Evolutionary conservation across 148 eudicot genomes (phyloP).

Genomic region (Rhododendron griersonianum): DNA sequence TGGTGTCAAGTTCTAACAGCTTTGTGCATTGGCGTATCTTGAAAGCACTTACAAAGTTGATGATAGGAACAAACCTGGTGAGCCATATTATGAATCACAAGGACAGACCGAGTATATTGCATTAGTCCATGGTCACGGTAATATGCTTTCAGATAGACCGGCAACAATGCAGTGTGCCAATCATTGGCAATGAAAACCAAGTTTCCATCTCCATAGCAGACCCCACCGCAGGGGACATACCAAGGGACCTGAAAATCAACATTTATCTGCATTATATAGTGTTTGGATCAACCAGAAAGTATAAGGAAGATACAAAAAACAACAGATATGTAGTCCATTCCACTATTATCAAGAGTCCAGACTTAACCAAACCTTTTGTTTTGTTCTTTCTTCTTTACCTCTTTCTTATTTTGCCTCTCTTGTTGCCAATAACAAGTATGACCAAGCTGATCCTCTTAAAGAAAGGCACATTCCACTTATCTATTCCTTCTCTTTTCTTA

Average conservation of each 20-base stretch:
- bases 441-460: background rate
- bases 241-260: conserved; percentile 77
- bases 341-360: background rate
- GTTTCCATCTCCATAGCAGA: conserved; percentile 97
- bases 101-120: conserved; percentile 75
- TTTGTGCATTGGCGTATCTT: background rate
- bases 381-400: background rate
- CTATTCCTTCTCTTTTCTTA: background rate
- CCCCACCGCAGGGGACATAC: conserved; percentile 97
- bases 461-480: conserved; percentile 1
- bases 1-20: background rate
- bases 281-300: background rate
- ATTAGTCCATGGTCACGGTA: conserved; percentile 88
- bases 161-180: conserved; percentile 96
- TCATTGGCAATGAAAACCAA: conserved; percentile 96
- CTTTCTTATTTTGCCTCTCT: background rate
- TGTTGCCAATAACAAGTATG: background rate
- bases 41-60: background rate
- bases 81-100: conserved; percentile 95
- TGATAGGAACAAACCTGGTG: conserved; percentile 65
- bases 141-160: conserved; percentile 93
- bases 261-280: background rate
- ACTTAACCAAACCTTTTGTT: background rate
- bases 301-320: background rate
- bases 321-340: background rate